Evolutionary conservation across 768 basidiomycete genomes (phyloP), one percentile per base, ranked within the genome.

Genomic region (Plicaturopsis crispa): DNA sequence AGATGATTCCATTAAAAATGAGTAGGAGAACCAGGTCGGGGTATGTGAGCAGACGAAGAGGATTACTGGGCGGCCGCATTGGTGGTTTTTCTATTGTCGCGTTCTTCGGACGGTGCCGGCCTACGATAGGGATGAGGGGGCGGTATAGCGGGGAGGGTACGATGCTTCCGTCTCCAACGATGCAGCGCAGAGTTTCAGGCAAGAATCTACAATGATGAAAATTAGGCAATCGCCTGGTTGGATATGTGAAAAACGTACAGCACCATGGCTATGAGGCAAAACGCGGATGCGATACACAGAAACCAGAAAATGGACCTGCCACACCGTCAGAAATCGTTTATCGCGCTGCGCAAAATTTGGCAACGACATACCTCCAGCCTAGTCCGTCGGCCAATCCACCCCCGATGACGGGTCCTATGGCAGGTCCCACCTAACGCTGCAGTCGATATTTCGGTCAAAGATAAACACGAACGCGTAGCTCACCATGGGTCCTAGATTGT

Each of bases 261-360:
- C 4, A 78, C 48, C 39, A 80, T 60, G 28, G 67, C 53, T 5
- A 73, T 39, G 8, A 74, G 65, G 48, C 72, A 73, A 5, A 56
- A 41, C 6, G 63, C 65, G 6, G 71, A 57, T 3, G 67, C 49
- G 21, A 78, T 77, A 40, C 65, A 66, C 7, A 78, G 55, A 51
- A 79, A 78, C 77, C 76, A 80, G 48, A 80, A 80, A 4, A 80
- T 73, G 7, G 78, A 67, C 46, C 74, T 77, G 32, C 23, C 22
- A 12, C 26, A 14, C 26, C 28, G 34, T 39, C 28, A 42, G 30
- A 42, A 28, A 7, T 33, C 22, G 20, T 20, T 10, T 40, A 49
- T 45, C 16, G 5, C 17, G 39, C 26, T 20, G 35, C 14, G 11
- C n/a, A 26, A 38, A 13, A 22, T n/a, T n/a, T n/a, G n/a, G n/a